phyloP scores from a whole-genome alignment of 768 basidiomycete genomes.

The Lepiota brunneoincarnata region DNA sequence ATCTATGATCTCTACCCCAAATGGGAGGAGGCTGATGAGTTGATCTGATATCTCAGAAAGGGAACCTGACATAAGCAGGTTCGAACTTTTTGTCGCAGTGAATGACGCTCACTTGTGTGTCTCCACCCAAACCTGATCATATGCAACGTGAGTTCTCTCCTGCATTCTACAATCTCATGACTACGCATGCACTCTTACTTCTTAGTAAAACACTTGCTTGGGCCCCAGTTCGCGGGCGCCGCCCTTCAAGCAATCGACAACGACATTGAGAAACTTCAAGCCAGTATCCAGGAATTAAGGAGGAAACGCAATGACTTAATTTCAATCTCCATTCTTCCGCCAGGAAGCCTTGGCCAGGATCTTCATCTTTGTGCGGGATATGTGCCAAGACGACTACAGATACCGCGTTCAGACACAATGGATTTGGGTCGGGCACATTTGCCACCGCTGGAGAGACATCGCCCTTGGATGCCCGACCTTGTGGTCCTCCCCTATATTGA shows the following conservation, averaged over 20 bases:
- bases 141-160: too few species aligned
- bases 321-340: slow-evolving; percentile 37
- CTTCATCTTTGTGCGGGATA: slow-evolving; percentile 26
- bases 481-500: slow-evolving; percentile 37
- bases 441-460: slow-evolving; percentile 40
- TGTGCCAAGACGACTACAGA: slow-evolving; percentile 1
- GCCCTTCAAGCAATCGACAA: slow-evolving; percentile 33
- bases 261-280: slow-evolving; percentile 30
- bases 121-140: too few species aligned
- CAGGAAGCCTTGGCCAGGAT: slow-evolving; percentile 39
- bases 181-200: too few species aligned
- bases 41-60: too few species aligned
- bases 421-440: slow-evolving; percentile 36
- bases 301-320: slow-evolving; percentile 34
- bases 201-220: too few species aligned
- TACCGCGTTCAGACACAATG: slow-evolving; percentile 22
- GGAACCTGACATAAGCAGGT: too few species aligned
- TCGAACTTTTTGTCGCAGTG: too few species aligned
- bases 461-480: slow-evolving; percentile 37
- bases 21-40: too few species aligned
- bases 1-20: too few species aligned
- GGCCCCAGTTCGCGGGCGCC: too few species aligned
- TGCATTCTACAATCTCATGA: too few species aligned
- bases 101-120: too few species aligned
- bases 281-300: slow-evolving; percentile 31